These are phyloP conservation scores for Triglochin maritima DNA, from an alignment of 106 monocot species.

Conservation along the genomic window DNA sequence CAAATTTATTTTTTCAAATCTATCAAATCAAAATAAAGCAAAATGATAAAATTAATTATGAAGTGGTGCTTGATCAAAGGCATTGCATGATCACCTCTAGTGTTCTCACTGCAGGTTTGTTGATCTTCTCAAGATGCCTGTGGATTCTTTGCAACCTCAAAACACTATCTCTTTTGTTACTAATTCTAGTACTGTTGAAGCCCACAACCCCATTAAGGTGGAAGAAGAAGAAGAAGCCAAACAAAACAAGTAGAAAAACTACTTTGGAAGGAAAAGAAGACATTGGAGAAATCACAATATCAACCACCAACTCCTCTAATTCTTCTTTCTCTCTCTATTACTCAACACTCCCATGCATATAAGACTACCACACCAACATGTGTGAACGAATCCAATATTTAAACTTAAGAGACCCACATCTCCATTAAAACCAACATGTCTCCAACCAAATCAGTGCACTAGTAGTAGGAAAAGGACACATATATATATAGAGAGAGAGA, in stretches of 20 bases:
- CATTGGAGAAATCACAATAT: not conserved
- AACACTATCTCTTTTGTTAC: constrained; percentile 7
- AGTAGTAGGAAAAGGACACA: not conserved
- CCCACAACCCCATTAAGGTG: constrained; percentile 3
- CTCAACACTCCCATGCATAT: not conserved
- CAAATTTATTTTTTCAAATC: not conserved
- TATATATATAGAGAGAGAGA: no score
- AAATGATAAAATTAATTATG: not conserved
- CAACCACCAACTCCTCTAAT: not conserved
- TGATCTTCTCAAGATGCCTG: constrained; percentile 51
- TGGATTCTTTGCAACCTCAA: constrained; percentile 53
- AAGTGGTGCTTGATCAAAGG: no score
- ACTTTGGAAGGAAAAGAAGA: constrained; percentile 1
- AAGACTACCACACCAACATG: no score
- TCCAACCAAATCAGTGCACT: not conserved
- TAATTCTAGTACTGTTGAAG: constrained; percentile 5
- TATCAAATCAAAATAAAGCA: constrained; percentile 1
- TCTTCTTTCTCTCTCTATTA: constrained; percentile 4
- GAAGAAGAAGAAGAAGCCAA: constrained; percentile 6
- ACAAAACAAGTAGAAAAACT: constrained; percentile 12
- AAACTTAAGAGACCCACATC: not conserved
- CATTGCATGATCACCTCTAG: constrained; percentile 26
- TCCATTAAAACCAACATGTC: not conserved
- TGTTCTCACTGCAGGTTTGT: constrained; percentile 54
- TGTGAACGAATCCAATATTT: constrained; percentile 3